Evolutionary conservation across 352 stramenopile genomes (phyloP), one percentile per base, ranked within the genome.

Genomic region (Phytophthora europaea): DNA sequence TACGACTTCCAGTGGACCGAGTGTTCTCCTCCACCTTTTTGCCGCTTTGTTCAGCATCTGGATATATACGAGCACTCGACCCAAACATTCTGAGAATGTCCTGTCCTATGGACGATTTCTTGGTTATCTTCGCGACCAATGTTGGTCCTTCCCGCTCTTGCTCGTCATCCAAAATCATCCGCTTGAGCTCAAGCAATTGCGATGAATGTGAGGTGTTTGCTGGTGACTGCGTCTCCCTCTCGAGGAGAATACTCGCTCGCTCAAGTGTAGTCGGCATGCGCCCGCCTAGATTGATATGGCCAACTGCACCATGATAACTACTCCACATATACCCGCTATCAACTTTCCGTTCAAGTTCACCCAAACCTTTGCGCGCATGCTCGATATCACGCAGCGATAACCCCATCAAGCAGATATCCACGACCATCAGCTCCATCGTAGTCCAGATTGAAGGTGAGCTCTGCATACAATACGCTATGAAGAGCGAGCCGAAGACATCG

Each of bases 401-500:
- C 15, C 50, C 12, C 20, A 56, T 56, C 18, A 56, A 20, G 4
- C 16, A 22, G n/a, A 56, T 20, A 34, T 36, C 50, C 0, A 34
- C 50, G 1, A 34, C 50, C 50, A 56, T 56, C 12, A 56, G 50
- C 15, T 22, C 13, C 23, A 56, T 20, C 16, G 50, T 56, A 9
- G 50, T 8, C 23, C 23, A 33, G 6, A 56, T 12, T 2, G 50
- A 56, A 6, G 50, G 50, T n/a, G 50, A 36, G 23, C 50, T 56
- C 5, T 56, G 50, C 50, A 56, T 56, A 5, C 50, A 56, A 20
- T 56, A 56, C 22, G 50, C 50, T 16, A 56, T 18, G 16, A 56
- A 56, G 13, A 56, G 20, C 13, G 50, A 56, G 4, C 50, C 50
- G 20, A 56, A 56, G 4, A 56, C 23, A 15, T 56, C 50, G 2